Conservation (phyloP, 345 rosid genomes). For the Carallia brachiata region DNA sequence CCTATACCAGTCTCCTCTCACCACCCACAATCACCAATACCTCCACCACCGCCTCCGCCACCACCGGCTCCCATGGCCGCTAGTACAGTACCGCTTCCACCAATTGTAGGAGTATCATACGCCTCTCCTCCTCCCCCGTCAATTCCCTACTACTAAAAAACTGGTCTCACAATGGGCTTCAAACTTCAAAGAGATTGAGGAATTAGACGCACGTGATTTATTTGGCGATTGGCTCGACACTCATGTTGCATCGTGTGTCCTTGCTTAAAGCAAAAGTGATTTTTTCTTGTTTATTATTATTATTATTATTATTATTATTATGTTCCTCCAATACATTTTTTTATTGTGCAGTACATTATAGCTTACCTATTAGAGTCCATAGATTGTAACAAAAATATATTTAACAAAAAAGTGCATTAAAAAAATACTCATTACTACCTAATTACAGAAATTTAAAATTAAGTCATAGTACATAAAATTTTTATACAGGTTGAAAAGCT, state of each 20-base stretch:
- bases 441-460: too few species aligned
- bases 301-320: too few species aligned
- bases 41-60: too few species aligned
- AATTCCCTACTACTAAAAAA: conserved; percentile 45
- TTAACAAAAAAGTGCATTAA: too few species aligned
- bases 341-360: too few species aligned
- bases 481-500: too few species aligned
- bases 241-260: background rate
- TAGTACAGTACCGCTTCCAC: conserved; percentile 54
- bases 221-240: too few species aligned
- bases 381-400: too few species aligned
- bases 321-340: background rate
- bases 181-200: background rate
- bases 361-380: too few species aligned
- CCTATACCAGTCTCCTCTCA: conserved; percentile 28
- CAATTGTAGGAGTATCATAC: conserved; percentile 50
- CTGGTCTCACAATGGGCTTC: too few species aligned
- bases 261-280: background rate
- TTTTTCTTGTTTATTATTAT: background rate
- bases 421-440: too few species aligned
- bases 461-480: too few species aligned
- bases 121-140: conserved; percentile 58
- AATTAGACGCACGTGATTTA: background rate
- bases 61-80: conserved; percentile 21
- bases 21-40: conserved; percentile 12